These are phyloP conservation scores for Metarhizium brunneum DNA, from an alignment of 2,329 filamentous ascomycete species.

Conservation along the genomic window DNA sequence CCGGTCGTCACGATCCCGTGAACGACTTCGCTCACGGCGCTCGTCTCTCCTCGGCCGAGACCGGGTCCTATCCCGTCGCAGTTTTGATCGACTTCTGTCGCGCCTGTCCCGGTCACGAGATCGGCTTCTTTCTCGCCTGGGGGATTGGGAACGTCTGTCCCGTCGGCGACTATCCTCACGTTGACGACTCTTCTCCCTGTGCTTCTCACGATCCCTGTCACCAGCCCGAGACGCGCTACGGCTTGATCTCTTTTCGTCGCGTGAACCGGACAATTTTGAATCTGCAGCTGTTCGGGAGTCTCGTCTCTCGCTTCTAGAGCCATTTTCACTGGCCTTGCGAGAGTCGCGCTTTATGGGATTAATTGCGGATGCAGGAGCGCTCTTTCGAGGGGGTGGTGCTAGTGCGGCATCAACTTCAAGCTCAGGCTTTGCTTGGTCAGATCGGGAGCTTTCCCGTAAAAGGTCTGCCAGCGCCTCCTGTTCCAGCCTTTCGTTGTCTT, in stretches of 20 bases:
- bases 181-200: conserved; percentile 19
- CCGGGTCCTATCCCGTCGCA: conserved; percentile 29
- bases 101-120: conserved; percentile 23
- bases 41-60: conserved; percentile 27
- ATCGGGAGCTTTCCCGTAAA: conserved; percentile 47
- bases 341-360: conserved; percentile 40
- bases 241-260: conserved; percentile 22
- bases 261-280: conserved; percentile 13
- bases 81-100: conserved; percentile 26
- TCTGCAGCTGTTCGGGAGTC: conserved; percentile 20
- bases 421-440: conserved; percentile 39
- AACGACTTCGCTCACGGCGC: conserved; percentile 23
- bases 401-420: conserved; percentile 47
- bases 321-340: conserved; percentile 27
- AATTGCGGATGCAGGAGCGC: conserved; percentile 47
- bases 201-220: conserved; percentile 16
- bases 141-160: conserved; percentile 30
- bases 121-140: conserved; percentile 24
- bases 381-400: conserved; percentile 43
- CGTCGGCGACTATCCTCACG: conserved; percentile 21
- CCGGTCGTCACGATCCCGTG: conserved; percentile 22
- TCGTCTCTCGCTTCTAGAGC: conserved; percentile 23
- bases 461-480: conserved; percentile 49
- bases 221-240: conserved; percentile 22
- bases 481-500: conserved; percentile 48